Evolutionary conservation across 805 yeast genomes (phyloP).

Genomic region (Hanseniaspora hatyaiensis): DNA sequence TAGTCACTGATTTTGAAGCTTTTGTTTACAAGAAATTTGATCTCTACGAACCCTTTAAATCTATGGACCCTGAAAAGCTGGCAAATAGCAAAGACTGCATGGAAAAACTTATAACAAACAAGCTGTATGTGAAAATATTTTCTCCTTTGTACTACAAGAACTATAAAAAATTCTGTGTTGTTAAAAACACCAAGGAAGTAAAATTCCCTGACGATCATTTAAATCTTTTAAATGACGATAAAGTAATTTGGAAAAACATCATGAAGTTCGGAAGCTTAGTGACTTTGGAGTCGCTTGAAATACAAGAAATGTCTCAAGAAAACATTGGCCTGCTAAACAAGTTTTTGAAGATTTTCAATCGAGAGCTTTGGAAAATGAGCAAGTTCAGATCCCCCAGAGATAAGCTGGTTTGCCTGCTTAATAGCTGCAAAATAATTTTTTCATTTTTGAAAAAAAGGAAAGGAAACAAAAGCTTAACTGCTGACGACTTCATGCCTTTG

Average conservation of each 20-base stretch:
- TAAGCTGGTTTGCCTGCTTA: conserved; percentile 78
- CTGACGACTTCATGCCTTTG: conserved; percentile 88
- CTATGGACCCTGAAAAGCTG: conserved; percentile 47
- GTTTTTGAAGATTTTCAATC: conserved; percentile 55
- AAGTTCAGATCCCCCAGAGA: conserved; percentile 88
- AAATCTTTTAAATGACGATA: conserved; percentile 55
- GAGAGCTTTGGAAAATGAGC: conserved; percentile 67
- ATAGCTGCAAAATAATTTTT: conserved; percentile 85
- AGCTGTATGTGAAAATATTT: conserved; percentile 65
- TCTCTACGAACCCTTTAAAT: conserved; percentile 59
- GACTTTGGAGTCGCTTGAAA: conserved; percentile 64
- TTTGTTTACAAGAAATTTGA: conserved; percentile 58
- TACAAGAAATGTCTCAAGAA: conserved; percentile 31
- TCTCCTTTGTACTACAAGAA: conserved; percentile 43
- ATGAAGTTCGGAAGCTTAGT: conserved; percentile 56
- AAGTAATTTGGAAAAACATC: conserved; percentile 38
- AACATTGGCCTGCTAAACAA: conserved; percentile 31
- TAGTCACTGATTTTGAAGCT: conserved; percentile 61
- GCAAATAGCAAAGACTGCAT: conserved; percentile 78
- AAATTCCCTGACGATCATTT: conserved; percentile 44
- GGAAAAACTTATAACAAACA: conserved; percentile 84
- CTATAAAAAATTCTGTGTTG: conserved; percentile 22
- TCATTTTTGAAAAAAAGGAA: conserved; percentile 57
- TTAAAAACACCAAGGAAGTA: conserved; percentile 30
- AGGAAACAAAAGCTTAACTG: conserved; percentile 58